A percentile compares a stretch with the other conserved stretches of the same genome.
These are phyloP conservation scores for Annona squamosa DNA, from an alignment of 164 flowering plant species.

Conservation along the genomic window DNA sequence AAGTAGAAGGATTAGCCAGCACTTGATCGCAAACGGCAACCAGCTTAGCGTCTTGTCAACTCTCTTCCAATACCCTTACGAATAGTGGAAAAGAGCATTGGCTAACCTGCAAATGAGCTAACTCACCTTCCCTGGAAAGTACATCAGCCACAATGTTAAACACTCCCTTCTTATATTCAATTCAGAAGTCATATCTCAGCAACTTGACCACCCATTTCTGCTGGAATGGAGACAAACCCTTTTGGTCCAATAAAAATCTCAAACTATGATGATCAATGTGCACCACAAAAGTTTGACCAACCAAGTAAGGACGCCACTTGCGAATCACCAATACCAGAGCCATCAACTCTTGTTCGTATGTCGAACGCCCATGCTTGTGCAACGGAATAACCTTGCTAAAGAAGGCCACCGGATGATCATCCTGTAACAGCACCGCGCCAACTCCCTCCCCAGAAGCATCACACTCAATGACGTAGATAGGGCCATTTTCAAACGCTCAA, in stretches of 20 bases:
- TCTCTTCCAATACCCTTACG: too few species aligned
- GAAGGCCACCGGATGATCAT: background rate
- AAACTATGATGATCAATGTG: background rate
- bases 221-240: background rate
- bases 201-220: background rate
- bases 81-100: too few species aligned
- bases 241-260: background rate
- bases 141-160: too few species aligned
- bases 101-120: too few species aligned
- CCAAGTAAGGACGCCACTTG: background rate
- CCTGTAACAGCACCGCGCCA: background rate
- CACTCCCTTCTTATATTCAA: too few species aligned
- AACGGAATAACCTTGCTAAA: background rate
- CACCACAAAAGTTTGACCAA: background rate
- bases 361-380: background rate
- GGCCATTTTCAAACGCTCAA: background rate
- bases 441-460: background rate
- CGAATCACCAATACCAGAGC: background rate
- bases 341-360: background rate
- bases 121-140: too few species aligned
- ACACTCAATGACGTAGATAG: background rate
- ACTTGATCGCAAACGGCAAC: too few species aligned
- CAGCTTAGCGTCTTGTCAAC: too few species aligned
- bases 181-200: too few species aligned
- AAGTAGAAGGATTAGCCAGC: too few species aligned